phyloP scores from a whole-genome alignment of 139 green algal genomes.

The Ostreobium quekettii region DNA sequence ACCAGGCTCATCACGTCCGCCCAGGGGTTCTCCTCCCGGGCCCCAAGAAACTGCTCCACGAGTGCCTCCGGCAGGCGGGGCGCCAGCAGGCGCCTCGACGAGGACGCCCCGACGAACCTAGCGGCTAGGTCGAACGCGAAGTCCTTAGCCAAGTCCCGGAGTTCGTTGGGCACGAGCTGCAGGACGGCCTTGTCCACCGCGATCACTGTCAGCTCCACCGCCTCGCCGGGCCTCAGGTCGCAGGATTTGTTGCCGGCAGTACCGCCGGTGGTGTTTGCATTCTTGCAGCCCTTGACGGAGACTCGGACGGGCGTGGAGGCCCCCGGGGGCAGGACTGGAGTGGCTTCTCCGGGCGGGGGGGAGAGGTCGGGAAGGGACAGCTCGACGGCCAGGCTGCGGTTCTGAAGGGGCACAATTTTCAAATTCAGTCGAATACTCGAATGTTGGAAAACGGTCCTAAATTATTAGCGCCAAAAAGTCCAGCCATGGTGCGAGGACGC shows the following conservation, averaged over 20 bases:
- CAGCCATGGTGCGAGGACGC: too few species aligned
- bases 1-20: too few species aligned
- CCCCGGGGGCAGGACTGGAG: constrained; percentile 2
- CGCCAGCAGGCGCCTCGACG: not conserved
- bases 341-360: too few species aligned
- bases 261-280: too few species aligned
- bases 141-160: not conserved
- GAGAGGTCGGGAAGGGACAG: too few species aligned
- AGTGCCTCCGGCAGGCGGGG: not conserved
- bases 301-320: not conserved
- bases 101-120: not conserved
- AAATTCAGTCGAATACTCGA: too few species aligned
- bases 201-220: constrained; percentile 8
- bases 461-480: too few species aligned
- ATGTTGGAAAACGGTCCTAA: too few species aligned
- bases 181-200: constrained; percentile 12
- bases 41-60: not conserved
- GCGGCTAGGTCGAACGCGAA: not conserved
- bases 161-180: not conserved
- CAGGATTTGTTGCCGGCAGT: too few species aligned
- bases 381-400: too few species aligned
- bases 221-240: too few species aligned
- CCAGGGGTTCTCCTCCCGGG: not conserved
- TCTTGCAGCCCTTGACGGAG: not conserved
- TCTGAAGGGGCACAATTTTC: too few species aligned